Evolutionary conservation across 352 stramenopile genomes (phyloP).

Genomic region (Phytophthora cajani): DNA sequence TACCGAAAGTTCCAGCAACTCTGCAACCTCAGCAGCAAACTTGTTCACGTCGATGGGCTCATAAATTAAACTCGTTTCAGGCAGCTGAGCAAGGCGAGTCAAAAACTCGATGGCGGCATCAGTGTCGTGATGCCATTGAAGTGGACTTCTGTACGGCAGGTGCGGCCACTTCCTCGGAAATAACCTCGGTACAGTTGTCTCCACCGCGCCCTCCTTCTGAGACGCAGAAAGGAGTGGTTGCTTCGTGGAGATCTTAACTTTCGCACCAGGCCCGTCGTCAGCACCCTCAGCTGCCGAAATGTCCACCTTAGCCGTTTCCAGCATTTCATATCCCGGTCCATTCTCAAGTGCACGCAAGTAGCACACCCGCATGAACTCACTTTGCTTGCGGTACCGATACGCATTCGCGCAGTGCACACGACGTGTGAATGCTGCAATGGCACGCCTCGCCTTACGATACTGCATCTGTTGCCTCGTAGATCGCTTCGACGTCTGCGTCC

Average conservation of each 20-base stretch:
- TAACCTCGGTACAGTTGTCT: constrained; percentile 52
- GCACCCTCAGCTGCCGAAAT: background rate
- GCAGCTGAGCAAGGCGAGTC: constrained; percentile 53
- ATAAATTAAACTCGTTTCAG: constrained; percentile 67
- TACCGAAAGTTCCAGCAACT: constrained; percentile 11
- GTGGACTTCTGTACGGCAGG: constrained; percentile 58
- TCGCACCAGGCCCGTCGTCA: background rate
- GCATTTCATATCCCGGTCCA: constrained; percentile 37
- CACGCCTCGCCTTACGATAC: constrained; percentile 34
- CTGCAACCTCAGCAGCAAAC: constrained; percentile 47
- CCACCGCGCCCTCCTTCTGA: constrained; percentile 49
- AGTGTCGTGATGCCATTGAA: constrained; percentile 53
- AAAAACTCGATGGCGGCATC: constrained; percentile 56
- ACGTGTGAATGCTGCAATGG: constrained; percentile 44
- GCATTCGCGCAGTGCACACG: constrained; percentile 50
- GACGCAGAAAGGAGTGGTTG: constrained; percentile 26
- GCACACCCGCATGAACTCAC: constrained; percentile 71
- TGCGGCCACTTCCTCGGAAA: constrained; percentile 76
- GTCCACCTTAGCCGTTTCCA: constrained; percentile 22
- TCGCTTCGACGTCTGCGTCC: constrained; percentile 1
- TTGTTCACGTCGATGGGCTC: constrained; percentile 59
- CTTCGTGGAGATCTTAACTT: constrained; percentile 4
- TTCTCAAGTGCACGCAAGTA: constrained; percentile 58
- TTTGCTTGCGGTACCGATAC: constrained; percentile 66
- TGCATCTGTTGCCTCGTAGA: constrained; percentile 22